Percentiles rank a stretch among this genome's conserved stretches.
Conservation (phyloP, 2,329 filamentous ascomycete species). For the Didymella lethalis region DNA sequence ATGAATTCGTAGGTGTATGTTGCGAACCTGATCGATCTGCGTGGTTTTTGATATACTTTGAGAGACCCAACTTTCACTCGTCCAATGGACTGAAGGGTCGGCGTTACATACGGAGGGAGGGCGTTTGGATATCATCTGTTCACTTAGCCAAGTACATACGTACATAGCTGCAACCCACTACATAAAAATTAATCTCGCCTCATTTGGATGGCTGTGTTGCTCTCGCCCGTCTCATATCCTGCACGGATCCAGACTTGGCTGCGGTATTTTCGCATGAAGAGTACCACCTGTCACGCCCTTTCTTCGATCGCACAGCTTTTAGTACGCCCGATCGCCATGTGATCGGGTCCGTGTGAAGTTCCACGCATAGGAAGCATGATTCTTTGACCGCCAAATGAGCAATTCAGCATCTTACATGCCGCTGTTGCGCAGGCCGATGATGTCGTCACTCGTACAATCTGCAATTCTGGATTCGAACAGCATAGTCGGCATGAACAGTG, state of each 20-base stretch:
- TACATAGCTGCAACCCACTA: conserved; percentile 1
- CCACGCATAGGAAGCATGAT: not conserved
- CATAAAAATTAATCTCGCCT: not conserved
- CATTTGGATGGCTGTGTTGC: not conserved
- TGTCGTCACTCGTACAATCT: not conserved
- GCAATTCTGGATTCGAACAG: too few relatives aligned
- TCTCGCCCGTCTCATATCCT: not conserved
- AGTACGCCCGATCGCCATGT: not conserved
- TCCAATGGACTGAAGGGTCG: conserved; percentile 18
- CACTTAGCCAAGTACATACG: not conserved
- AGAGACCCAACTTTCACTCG: conserved; percentile 13
- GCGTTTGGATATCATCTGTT: not conserved
- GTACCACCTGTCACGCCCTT: not conserved
- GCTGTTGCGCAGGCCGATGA: not conserved
- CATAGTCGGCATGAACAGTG: not conserved
- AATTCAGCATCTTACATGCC: not conserved
- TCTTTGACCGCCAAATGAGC: not conserved
- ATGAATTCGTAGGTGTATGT: not conserved
- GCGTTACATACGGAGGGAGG: conserved; percentile 7
- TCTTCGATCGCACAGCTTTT: not conserved
- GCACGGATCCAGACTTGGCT: not conserved
- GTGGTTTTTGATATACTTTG: not conserved
- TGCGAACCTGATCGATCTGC: not conserved
- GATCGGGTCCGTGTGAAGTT: not conserved
- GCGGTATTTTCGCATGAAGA: not conserved